Evolutionary conservation across 495 filamentous ascomycete species (phyloP).

Genomic region (Neurospora sp.): DNA sequence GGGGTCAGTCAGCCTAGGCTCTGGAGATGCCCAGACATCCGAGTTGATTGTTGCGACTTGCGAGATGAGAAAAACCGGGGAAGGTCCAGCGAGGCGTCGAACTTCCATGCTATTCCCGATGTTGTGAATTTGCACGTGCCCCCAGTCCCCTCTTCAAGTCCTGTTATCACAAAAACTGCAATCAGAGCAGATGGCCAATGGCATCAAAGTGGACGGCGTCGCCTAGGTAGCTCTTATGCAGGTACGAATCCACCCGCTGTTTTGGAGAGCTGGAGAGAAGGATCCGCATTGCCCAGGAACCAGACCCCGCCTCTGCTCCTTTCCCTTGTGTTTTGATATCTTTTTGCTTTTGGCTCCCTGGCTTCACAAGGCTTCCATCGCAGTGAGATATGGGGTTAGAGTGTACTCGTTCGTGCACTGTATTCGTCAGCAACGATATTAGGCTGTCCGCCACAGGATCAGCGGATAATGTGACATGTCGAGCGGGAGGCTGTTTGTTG

Average conservation of each 20-base stretch:
- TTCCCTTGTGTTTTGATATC: not conserved
- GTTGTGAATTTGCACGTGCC: not conserved
- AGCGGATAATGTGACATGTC: not conserved
- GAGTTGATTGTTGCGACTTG: not conserved
- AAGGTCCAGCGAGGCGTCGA: not conserved
- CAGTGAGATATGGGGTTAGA: not conserved
- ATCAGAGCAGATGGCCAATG: not conserved
- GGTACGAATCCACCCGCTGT: constrained; percentile 3
- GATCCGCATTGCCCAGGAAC: not conserved
- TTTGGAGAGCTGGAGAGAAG: not conserved
- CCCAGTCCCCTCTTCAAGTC: not conserved
- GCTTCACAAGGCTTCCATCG: not conserved
- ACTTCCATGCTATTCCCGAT: not conserved
- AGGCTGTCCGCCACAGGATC: not conserved
- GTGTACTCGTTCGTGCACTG: not conserved
- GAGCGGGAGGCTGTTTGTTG: not conserved
- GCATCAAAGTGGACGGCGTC: not conserved
- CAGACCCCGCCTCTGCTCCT: not conserved
- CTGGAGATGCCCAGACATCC: no score
- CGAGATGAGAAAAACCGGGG: not conserved
- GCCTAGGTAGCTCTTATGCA: not conserved
- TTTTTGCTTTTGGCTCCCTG: not conserved
- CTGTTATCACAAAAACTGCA: not conserved
- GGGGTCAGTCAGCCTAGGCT: not conserved
- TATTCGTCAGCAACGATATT: not conserved